Evolutionary conservation across 2,329 filamentous ascomycete species (phyloP).

Genomic region (Zasmidium citrigriseum): DNA sequence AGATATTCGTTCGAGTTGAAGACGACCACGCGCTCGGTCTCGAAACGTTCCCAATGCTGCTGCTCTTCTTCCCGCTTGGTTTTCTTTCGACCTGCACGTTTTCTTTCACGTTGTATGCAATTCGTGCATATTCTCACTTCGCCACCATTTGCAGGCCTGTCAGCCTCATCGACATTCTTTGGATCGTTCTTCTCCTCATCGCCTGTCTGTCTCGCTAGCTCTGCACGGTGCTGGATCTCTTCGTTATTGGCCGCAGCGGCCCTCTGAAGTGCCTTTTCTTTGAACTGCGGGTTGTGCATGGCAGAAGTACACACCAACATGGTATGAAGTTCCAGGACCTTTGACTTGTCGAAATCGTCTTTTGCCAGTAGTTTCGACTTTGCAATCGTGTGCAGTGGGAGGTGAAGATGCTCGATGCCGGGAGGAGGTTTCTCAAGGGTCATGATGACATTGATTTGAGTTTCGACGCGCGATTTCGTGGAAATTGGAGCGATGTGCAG

Average conservation of each 20-base stretch:
- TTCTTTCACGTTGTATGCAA: slow-evolving; percentile 90
- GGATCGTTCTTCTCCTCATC: slow-evolving; percentile 47
- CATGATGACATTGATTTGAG: slow-evolving; percentile 87
- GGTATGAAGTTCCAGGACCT: slow-evolving; percentile 77
- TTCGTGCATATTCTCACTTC: slow-evolving; percentile 88
- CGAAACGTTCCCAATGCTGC: slow-evolving; percentile 78
- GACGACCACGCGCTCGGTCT: slow-evolving; percentile 79
- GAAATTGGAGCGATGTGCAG: slow-evolving; percentile 40
- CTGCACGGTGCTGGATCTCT: slow-evolving; percentile 47
- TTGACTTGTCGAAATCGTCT: slow-evolving; percentile 65
- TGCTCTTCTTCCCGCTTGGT: slow-evolving; percentile 91
- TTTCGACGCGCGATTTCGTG: slow-evolving; percentile 87
- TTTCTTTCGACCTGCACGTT: slow-evolving; percentile 89
- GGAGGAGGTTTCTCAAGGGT: slow-evolving; percentile 73
- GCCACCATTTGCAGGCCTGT: slow-evolving; percentile 82
- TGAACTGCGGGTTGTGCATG: slow-evolving; percentile 71
- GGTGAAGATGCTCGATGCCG: slow-evolving; percentile 76
- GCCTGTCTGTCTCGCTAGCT: slow-evolving; percentile 30
- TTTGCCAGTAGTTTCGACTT: slow-evolving; percentile 90
- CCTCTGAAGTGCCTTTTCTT: slow-evolving; percentile 65
- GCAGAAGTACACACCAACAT: slow-evolving; percentile 90
- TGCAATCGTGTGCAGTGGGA: slow-evolving; percentile 88
- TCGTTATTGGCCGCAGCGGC: slow-evolving; percentile 51
- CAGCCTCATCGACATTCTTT: slow-evolving; percentile 60
- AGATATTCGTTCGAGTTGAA: slow-evolving; percentile 89